Base-by-base conservation (phyloP, 2,329 filamentous ascomycete species). In the Clonostachys rosea region DNA sequence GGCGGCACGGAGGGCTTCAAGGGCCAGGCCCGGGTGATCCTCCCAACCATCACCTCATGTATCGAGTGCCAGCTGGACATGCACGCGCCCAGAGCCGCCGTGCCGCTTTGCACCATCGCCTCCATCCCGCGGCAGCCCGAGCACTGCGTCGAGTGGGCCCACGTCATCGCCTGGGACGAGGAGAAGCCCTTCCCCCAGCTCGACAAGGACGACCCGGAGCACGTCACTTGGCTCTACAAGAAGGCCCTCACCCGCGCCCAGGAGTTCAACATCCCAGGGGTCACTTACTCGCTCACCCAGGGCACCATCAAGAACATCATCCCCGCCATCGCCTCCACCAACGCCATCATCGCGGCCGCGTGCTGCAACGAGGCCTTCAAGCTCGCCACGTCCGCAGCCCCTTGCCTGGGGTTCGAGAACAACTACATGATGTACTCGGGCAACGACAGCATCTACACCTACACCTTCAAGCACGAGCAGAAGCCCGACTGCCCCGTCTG, bases 371-470 rank as follows among this genome's bases (percentile, higher is more conserved):
- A 99, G 68, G 92, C 91, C 2, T 84, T 97, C 70, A 99, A 99
- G 70, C 89, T 99, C 52, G 88, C 87, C 40, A 95, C 89, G 13
- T 83, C 78, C 43, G 82, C 86, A 36, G 94, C 92, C 34, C 90
- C 92, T 0, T 86, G 84, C 53, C 75, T 99, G 14, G 88, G 87
- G 12, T 75, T 82, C 52, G 83, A 86, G 41, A 86, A 86, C 47
- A 95, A 96, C 65, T 99, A 99, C 71, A 97, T 97, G 91, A 96
- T 96, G 89, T 99, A 99, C 67, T 96, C 90, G 12, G 94, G 95
- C 42, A 91, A 97, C 60, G 92, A 95, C 60, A 81, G 87, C 54
- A 87, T 99, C 54, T 99, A 99, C 72, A 99, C 94, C 0, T 96
- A 96, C 67, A 99, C 94, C 0, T 99, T 97, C 65, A 86, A 91